Base-by-base conservation (phyloP, 139 green algal genomes). In the Chlorella sp. region DNA sequence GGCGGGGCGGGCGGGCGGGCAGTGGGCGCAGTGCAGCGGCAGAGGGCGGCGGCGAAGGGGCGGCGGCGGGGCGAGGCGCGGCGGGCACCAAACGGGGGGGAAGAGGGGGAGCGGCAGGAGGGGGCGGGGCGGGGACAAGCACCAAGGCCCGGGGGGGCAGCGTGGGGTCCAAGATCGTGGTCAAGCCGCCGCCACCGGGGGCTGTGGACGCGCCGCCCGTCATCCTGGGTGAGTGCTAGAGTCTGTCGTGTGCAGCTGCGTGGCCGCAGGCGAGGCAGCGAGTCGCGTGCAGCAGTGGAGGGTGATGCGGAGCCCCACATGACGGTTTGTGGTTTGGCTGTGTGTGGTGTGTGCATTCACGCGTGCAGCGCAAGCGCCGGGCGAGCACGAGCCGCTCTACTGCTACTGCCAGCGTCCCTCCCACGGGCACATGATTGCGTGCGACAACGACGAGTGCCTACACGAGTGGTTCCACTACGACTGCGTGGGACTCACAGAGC, bases 391-490 rank as follows among this genome's bases (percentile, higher is more conserved):
- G 85, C 91, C 91, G 1, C 78, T 81, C 6, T 97, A 97, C 78
- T 97, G 92, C 84, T 84, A 87, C 70, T 97, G 92, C 85, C 77
- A 85, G 62, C 77, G 77, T 51, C 80, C 75, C 5, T 80, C 75
- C 0, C 63, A 77, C 6, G 75, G 80, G 2, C 31, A 80, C 23
- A 82, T 82, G 80, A 69, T 82, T 27, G 87, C 80, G 31, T 97
- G 92, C 77, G 92, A 97, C 71, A 93, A 96, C 72, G 73, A 82
- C 6, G 88, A 96, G 49, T 97, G 92, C 78, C 67, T 80, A 0
- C 83, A 90, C n/a, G 92, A 97, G 77, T 97, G 92, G 92, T 97
- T 96, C 73, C 92, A 97, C 77, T 95, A 88, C 77, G 83, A 82
- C 55, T 97, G 92, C 72, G 88, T 97, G 33, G 92, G 92, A 2